Percentiles rank a stretch among this genome's conserved stretches.
phyloP scores from a whole-genome alignment of 192 early-diverging fungal species.

The Linnemannia elongata region DNA sequence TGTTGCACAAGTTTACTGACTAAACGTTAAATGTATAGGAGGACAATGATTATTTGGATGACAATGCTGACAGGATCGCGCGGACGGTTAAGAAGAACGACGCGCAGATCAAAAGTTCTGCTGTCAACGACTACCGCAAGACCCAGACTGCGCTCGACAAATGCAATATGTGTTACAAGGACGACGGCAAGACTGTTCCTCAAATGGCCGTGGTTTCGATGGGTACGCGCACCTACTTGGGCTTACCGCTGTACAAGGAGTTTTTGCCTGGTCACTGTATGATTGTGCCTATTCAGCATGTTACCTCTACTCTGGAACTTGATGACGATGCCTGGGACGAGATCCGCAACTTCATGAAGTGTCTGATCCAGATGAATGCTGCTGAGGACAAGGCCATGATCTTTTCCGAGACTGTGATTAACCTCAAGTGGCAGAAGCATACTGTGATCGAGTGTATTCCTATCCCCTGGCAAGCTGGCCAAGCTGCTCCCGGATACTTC shows the following conservation, averaged over 20 bases:
- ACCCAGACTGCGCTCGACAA: slow-evolving; percentile 75
- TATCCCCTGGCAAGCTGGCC: slow-evolving; percentile 79
- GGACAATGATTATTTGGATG: slow-evolving; percentile 94
- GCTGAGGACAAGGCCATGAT: slow-evolving; percentile 76
- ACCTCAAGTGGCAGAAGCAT: slow-evolving; percentile 81
- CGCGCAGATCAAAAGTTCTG: slow-evolving; percentile 61
- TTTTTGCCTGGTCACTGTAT: slow-evolving; percentile 90
- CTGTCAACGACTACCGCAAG: slow-evolving; percentile 73
- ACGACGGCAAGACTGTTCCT: slow-evolving; percentile 70
- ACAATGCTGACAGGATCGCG: slow-evolving; percentile 83
- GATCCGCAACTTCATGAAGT: slow-evolving; percentile 97
- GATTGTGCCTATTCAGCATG: slow-evolving; percentile 93
- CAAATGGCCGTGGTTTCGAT: slow-evolving; percentile 79
- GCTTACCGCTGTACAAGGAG: slow-evolving; percentile 78
- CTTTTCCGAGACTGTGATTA: slow-evolving; percentile 94
- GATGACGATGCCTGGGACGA: slow-evolving; percentile 96
- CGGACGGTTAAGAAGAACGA: slow-evolving; percentile 70
- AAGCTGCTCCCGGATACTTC: slow-evolving; percentile 89
- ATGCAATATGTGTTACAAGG: slow-evolving; percentile 85
- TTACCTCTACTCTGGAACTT: slow-evolving; percentile 83
- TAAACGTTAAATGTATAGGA: slow-evolving; percentile 61
- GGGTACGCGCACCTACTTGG: slow-evolving; percentile 84
- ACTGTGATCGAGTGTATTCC: slow-evolving; percentile 94
- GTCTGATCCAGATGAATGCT: slow-evolving; percentile 89
- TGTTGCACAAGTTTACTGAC: slow-evolving; percentile 45